A percentile compares a stretch with the other conserved stretches of the same genome.
Conservation (phyloP, 352 stramenopile genomes). For the Globisporangium solare region DNA sequence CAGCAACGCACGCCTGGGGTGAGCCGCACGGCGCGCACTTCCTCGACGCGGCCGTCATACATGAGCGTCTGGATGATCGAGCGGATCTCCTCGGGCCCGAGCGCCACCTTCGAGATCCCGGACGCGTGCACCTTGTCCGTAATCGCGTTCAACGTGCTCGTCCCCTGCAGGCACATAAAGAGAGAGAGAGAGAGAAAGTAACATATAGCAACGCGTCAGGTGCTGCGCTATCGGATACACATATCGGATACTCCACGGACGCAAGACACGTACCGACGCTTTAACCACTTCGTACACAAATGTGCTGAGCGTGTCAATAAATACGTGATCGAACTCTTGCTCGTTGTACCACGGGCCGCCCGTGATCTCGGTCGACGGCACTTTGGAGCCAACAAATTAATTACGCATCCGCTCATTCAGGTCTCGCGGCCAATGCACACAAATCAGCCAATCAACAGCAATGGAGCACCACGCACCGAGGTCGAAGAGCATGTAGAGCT, state of each 20-base stretch:
- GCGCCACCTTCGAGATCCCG: constrained; percentile 89
- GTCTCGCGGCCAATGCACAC: no score
- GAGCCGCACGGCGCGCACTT: constrained; percentile 82
- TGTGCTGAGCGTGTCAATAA: constrained; percentile 95
- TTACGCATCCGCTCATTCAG: no score
- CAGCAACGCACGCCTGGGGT: constrained; percentile 54
- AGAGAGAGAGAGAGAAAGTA: background rate
- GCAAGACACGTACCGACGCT: constrained; percentile 36
- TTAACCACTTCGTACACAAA: constrained; percentile 93
- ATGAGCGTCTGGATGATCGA: constrained; percentile 92
- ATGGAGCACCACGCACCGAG: constrained; percentile 46
- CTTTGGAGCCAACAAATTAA: no score
- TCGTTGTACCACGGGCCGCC: constrained; percentile 99
- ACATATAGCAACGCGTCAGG: background rate
- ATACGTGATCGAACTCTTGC: constrained; percentile 98
- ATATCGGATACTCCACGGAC: no score
- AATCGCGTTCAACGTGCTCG: constrained; percentile 85
- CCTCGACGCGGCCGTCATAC: constrained; percentile 88
- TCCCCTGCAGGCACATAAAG: constrained; percentile 26
- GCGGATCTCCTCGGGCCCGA: constrained; percentile 87
- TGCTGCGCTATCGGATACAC: no score
- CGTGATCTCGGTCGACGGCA: constrained; percentile 97
- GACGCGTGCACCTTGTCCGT: constrained; percentile 88
- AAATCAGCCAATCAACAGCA: no score
- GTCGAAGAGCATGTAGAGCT: constrained; percentile 98